Evolutionary conservation across 345 rosid genomes (phyloP).

Genomic region (Citrus reticulata): DNA sequence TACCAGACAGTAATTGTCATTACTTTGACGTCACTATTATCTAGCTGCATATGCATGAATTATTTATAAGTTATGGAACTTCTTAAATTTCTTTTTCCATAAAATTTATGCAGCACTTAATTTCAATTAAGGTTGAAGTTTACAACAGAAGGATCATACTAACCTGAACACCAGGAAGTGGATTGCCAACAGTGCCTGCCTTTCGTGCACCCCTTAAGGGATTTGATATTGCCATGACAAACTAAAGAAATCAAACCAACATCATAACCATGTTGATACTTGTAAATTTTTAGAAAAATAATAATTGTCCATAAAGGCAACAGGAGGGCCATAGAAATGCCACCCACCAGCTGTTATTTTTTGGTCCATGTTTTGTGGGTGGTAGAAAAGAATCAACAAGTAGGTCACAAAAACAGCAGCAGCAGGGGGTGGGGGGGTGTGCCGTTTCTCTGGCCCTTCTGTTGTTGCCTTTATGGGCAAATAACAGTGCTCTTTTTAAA

Average conservation of each 20-base stretch:
- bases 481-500: no score
- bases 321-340: no score
- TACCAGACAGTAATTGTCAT: neutral
- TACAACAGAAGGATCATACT: slow-evolving; percentile 14
- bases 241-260: slow-evolving; percentile 38
- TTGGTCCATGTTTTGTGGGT: no score
- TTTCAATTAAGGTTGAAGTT: neutral
- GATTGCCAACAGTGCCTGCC: slow-evolving; percentile 97
- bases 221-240: slow-evolving; percentile 94
- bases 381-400: no score
- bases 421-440: no score
- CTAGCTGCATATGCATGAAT: neutral
- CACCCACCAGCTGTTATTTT: no score
- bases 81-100: neutral
- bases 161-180: slow-evolving; percentile 95
- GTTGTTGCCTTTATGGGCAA: no score
- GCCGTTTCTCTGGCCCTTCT: no score
- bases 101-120: neutral
- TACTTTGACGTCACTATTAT: neutral
- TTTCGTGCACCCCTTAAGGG: slow-evolving; percentile 73
- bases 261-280: neutral
- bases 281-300: neutral
- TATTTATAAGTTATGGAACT: neutral
- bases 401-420: no score
- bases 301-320: no score